A percentile compares a stretch with the other conserved stretches of the same genome.
phyloP scores from a whole-genome alignment of 257 asterid genomes.

The Salvia hispanica region DNA sequence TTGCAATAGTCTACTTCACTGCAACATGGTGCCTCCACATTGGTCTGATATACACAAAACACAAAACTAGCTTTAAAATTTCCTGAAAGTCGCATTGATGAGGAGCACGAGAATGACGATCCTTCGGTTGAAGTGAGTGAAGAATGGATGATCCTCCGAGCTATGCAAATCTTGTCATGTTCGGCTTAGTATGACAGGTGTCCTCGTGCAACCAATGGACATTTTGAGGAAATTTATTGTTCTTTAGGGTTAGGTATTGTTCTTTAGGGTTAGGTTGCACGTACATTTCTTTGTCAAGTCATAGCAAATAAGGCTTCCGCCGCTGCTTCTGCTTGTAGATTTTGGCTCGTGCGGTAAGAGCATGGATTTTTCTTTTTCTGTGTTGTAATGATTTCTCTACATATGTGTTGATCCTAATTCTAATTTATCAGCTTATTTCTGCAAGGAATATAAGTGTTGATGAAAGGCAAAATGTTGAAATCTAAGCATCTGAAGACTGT shows the following conservation, averaged over 20 bases:
- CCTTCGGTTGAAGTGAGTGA: not conserved
- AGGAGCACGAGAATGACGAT: too few species aligned
- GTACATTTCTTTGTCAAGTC: not conserved
- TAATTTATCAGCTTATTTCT: not conserved
- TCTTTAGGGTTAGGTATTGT: not conserved
- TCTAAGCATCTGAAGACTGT: conserved; percentile 16
- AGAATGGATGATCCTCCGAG: conserved; percentile 2
- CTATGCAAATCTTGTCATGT: not conserved
- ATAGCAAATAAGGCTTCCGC: not conserved
- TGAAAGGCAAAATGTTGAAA: conserved; percentile 34
- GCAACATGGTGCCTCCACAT: conserved; percentile 54
- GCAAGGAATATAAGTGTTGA: conserved; percentile 4
- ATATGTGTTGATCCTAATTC: not conserved
- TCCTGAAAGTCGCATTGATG: too few species aligned
- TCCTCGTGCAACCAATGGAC: conserved; percentile 4
- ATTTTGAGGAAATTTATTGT: conserved; percentile 23
- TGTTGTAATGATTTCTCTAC: not conserved
- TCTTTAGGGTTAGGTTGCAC: conserved; percentile 17
- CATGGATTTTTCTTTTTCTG: not conserved
- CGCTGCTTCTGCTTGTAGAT: conserved; percentile 20
- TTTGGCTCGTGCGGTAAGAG: conserved; percentile 18
- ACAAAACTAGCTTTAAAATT: too few species aligned
- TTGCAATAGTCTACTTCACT: conserved; percentile 49
- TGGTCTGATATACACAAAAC: conserved; percentile 36
- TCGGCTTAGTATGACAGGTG: conserved; percentile 18